Percentiles rank a stretch among this genome's conserved stretches.
phyloP scores from a whole-genome alignment of 768 basidiomycete species.

The Crepidotus variabilis region DNA sequence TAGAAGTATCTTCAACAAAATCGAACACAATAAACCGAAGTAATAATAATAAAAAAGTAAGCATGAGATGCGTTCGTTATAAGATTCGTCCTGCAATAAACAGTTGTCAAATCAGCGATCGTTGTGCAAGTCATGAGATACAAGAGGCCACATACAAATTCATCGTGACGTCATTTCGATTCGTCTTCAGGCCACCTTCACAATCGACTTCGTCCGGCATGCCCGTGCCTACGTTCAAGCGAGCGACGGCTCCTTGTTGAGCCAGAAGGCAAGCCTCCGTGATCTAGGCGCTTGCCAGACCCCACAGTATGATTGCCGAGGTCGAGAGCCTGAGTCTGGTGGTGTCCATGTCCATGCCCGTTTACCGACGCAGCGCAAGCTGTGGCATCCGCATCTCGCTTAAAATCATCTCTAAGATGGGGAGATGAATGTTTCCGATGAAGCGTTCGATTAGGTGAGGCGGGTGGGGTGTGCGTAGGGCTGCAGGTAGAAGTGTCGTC shows the following conservation, averaged over 20 bases:
- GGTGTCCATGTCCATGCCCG: neutral
- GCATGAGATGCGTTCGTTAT: no score
- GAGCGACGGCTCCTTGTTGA: neutral
- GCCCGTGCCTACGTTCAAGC: neutral
- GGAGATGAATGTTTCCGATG: slow-evolving; percentile 24
- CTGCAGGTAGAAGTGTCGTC: neutral
- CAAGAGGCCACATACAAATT: neutral
- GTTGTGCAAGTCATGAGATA: neutral
- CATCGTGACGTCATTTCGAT: neutral
- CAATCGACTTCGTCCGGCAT: neutral
- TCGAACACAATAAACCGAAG: no score
- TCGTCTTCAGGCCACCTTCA: neutral
- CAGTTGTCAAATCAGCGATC: neutral
- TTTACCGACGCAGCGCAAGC: neutral
- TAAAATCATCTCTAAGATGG: slow-evolving; percentile 23
- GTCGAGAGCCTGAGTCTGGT: neutral
- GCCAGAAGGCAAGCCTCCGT: neutral
- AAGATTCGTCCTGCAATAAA: neutral
- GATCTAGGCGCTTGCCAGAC: no score
- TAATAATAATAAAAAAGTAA: no score
- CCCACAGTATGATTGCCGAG: neutral
- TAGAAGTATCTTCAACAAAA: no score
- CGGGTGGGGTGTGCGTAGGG: neutral
- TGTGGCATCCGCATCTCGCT: neutral
- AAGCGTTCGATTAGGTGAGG: slow-evolving; percentile 11